Evolutionary conservation across 2,329 filamentous ascomycete species (phyloP), one percentile per base, ranked within the genome.

Genomic region (Dichotomopilus funicola): DNA sequence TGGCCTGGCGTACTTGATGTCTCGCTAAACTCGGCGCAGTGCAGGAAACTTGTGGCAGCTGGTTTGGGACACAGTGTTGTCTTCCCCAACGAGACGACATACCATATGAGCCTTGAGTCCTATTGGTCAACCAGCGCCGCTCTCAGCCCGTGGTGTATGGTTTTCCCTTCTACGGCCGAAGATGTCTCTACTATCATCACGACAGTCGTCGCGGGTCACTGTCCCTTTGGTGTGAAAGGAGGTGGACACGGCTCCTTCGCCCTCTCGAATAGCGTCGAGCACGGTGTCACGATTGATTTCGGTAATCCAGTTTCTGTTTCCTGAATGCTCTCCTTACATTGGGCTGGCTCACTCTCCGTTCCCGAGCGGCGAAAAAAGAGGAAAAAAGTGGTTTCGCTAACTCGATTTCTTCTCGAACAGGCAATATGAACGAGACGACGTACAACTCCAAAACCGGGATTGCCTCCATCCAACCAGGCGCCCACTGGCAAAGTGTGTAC

Each of bases 221-320:
- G 69, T 47, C 62, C 65, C 5, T 75, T 75, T 57, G 73, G 70
- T 13, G 67, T 76, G 37, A 67, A 70, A 1, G 67, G 68, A 13
- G 72, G 72, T 38, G 71, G 73, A 3, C 71, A 74, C 42, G 69
- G 64, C 33, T 61, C 64, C 31, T 68, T 66, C 49, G 56, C 66
- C 0, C 60, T 70, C 3, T 62, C 68, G 53, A 72, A 72, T 63
- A 70, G 68, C 49, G 65, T 74, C 9, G 59, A 68, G 7, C 65
- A 67, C 13, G 72, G 72, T 1, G 64, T 74, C 7, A 71, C 71
- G 1, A 65, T 73, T 27, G 72, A 73, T 57, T 64, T 73, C 42
- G 63, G 67, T 62, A 57, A 51, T 13, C 42, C 19, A 27, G 19
- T 27, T 27, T 27, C 19, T 27, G 19, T 27, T 27, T 27, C 19